Conservation (phyloP, 306 rosid genomes). For the Fragaria iinumae region DNA sequence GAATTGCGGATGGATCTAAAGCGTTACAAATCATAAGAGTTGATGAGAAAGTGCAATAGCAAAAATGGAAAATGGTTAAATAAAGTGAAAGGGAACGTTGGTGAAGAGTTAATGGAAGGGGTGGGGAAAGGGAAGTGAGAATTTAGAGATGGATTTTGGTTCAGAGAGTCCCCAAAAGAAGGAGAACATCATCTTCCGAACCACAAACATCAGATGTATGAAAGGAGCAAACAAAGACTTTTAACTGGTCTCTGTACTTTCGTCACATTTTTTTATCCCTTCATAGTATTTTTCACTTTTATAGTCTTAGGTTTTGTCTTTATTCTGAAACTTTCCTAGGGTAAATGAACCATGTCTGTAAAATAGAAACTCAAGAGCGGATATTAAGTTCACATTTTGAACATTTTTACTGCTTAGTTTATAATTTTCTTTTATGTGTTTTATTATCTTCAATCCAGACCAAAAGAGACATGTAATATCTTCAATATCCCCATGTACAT, state of each 20-base stretch:
- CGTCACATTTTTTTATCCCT: conserved; percentile 1
- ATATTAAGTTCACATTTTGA: no score
- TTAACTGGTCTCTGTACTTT: background rate
- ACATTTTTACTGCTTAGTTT: no score
- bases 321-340: background rate
- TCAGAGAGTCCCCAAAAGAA: conserved; percentile 21
- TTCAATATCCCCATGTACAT: no score
- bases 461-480: no score
- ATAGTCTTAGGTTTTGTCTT: background rate
- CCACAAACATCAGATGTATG: background rate
- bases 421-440: no score
- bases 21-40: conserved; percentile 15
- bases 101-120: background rate
- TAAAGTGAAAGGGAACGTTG: conserved; percentile 8
- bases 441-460: no score
- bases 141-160: conserved; percentile 29
- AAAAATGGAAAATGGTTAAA: conserved; percentile 9
- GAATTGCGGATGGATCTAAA: conserved; percentile 31
- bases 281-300: background rate
- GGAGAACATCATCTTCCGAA: background rate
- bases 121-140: background rate
- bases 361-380: no score
- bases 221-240: background rate
- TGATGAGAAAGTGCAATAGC: conserved; percentile 6
- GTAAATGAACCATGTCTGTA: no score